These are phyloP conservation scores for Xylaria telfairii DNA, from an alignment of 495 filamentous ascomycete genomes.

Conservation along the genomic window DNA sequence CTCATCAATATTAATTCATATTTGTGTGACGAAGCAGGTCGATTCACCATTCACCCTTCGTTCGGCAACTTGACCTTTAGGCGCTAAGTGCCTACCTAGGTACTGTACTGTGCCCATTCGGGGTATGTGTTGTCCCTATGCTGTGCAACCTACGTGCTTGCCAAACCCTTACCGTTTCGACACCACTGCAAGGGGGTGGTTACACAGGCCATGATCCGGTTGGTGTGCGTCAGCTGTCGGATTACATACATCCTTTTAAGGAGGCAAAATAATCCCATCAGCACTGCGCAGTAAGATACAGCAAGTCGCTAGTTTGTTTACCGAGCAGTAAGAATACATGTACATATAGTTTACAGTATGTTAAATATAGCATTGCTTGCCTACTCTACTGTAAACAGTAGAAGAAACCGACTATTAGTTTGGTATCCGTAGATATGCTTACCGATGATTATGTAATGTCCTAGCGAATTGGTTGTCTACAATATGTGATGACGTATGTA, in stretches of 20 bases:
- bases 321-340: neutral
- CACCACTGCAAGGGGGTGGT: neutral
- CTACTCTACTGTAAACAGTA: too few species aligned
- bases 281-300: neutral
- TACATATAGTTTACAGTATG: too few species aligned
- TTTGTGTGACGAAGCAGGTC: neutral
- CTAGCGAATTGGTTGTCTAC: neutral
- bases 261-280: neutral
- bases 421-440: neutral
- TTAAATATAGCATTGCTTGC: too few species aligned
- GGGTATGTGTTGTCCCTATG: too few species aligned
- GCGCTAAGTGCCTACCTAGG: too few species aligned
- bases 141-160: neutral
- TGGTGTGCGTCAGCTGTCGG: neutral
- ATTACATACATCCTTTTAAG: neutral
- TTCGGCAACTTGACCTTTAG: neutral
- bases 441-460: neutral
- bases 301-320: neutral
- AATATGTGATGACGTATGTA: conserved; percentile 10
- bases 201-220: neutral
- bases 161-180: neutral
- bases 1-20: conserved; percentile 18
- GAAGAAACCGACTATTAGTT: too few species aligned
- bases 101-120: neutral
- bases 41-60: neutral